Evolutionary conservation across 768 basidiomycete genomes (phyloP).

Genomic region (Mrakia hoshinonis): DNA sequence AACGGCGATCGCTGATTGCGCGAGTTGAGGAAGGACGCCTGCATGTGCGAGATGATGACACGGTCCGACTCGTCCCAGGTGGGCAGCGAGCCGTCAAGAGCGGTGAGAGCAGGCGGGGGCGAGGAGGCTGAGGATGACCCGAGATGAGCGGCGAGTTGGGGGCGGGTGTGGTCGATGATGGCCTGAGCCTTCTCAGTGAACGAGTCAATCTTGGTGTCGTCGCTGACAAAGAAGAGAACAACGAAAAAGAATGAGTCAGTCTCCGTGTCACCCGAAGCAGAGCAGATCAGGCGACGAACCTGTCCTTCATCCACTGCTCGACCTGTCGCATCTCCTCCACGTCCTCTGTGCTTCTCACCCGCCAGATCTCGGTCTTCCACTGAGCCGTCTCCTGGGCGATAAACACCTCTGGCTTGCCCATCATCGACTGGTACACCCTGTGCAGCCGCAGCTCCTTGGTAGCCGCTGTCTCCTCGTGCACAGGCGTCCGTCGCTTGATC

Average conservation of each 20-base stretch:
- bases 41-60: constrained; percentile 34
- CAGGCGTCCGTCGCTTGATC: neutral
- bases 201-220: constrained; percentile 43
- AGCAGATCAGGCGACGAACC: constrained; percentile 28
- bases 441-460: constrained; percentile 27
- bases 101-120: constrained; percentile 14
- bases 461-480: neutral
- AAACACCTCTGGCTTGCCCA: constrained; percentile 36
- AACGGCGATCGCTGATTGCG: constrained; percentile 58
- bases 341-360: constrained; percentile 8
- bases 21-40: constrained; percentile 37
- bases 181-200: constrained; percentile 44
- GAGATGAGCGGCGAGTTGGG: constrained; percentile 6
- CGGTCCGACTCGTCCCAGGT: constrained; percentile 30
- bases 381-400: constrained; percentile 16
- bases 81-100: neutral
- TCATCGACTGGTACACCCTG: constrained; percentile 36
- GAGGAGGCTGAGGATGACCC: constrained; percentile 17
- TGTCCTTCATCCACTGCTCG: constrained; percentile 36
- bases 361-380: constrained; percentile 5
- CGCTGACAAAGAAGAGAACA: constrained; percentile 18
- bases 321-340: constrained; percentile 14
- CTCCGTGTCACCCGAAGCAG: neutral
- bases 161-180: constrained; percentile 30
- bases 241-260: neutral